Evolutionary conservation across 768 basidiomycete genomes (phyloP), one percentile per base, ranked within the genome.

Genomic region (Candolleomyces aberdarensis): DNA sequence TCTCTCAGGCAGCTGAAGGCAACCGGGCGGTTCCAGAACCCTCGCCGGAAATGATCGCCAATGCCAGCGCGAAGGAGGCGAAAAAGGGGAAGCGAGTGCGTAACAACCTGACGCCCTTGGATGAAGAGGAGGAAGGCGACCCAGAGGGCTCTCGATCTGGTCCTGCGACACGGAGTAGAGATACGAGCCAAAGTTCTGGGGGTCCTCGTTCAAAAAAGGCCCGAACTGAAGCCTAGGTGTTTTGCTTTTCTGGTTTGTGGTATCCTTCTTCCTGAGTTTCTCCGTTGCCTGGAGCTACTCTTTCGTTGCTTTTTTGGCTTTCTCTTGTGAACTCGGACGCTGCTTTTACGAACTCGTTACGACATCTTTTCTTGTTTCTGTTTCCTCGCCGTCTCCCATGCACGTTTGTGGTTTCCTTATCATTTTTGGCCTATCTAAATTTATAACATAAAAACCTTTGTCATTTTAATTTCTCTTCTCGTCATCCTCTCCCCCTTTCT

Each of bases 41-140:
- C 20, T 81, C 84, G 26, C 78, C 74, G 71, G 85, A 88, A 66
- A 85, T 88, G 82, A 76, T 85, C 14, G 72, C 72, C 39, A 71
- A 76, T 50, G 78, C 72, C 54, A 74, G 73, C 5, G 60, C 31
- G 11, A 51, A 22, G 59, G 65, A 70, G 59, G 6, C 11, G 36
- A 69, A 69, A 19, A 46, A 60, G 70, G 51, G 71, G 70, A 83
- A 82, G 67, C 79, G 81, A 46, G 64, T 77, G 5, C 74, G 73
- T 54, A 74, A 75, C 19, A 78, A 80, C 63, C 65, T 81, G 65
- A 78, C 79, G 3, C 78, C 78, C 46, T 65, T 79, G 53, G 69
- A 75, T n/a, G 81, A 81, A 61, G 77, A 78, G 52, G 57, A 43
- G n/a, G 58, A 26, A 22, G 20, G 4, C 19, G 44, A 15, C 57